A percentile compares a stretch with the other conserved stretches of the same genome.
phyloP scores from a whole-genome alignment of 2,329 filamentous ascomycete species.

The Ampelomyces quisqualis region DNA sequence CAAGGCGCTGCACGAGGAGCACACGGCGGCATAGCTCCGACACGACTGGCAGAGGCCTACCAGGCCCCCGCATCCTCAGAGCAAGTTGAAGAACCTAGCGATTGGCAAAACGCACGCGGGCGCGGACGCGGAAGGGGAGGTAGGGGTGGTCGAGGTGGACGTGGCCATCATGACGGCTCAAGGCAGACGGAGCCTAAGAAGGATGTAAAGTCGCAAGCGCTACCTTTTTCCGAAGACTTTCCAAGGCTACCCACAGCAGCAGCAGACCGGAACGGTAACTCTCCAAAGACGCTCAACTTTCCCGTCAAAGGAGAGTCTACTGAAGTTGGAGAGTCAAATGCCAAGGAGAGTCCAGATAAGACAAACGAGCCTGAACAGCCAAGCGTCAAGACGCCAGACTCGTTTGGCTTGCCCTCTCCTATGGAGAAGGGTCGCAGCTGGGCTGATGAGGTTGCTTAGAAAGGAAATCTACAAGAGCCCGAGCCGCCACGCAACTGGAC shows the following conservation, averaged over 20 bases:
- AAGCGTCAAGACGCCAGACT: conserved; percentile 33
- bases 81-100: background rate
- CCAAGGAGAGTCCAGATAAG: conserved; percentile 13
- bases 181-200: conserved; percentile 13
- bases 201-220: conserved; percentile 23
- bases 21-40: conserved; percentile 51
- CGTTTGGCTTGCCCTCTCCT: conserved; percentile 34
- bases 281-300: conserved; percentile 34
- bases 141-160: conserved; percentile 33
- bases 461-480: too few species aligned
- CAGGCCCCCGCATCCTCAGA: conserved; percentile 2
- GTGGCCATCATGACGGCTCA: conserved; percentile 25
- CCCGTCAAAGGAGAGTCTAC: conserved; percentile 29
- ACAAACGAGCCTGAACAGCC: conserved; percentile 25
- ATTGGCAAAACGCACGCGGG: conserved; percentile 13
- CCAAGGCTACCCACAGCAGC: conserved; percentile 44
- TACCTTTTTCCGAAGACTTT: conserved; percentile 48
- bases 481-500: too few species aligned
- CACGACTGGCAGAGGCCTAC: conserved; percentile 37
- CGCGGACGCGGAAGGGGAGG: conserved; percentile 40
- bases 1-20: conserved; percentile 53
- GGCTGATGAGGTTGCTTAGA: conserved; percentile 49
- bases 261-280: conserved; percentile 6
- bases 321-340: conserved; percentile 4
- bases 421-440: conserved; percentile 42